phyloP scores from a whole-genome alignment of 768 basidiomycete genomes.

The Suillus hirtellus region DNA sequence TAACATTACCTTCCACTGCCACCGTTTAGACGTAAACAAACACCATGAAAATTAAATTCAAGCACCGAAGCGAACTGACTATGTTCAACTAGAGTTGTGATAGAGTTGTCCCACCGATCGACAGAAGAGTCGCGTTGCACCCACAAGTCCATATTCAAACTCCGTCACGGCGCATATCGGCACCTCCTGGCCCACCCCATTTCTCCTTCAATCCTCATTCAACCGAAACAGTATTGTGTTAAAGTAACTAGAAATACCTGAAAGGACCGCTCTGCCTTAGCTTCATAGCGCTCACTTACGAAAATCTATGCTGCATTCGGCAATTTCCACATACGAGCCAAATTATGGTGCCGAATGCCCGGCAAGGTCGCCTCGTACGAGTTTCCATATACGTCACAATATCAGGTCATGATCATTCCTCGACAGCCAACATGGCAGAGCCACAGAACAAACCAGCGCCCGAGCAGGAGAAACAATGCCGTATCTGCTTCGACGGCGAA shows the following conservation, averaged over 20 bases:
- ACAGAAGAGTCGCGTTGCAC: no score
- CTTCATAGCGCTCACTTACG: background rate
- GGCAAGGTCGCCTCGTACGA: background rate
- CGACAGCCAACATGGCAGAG: conserved; percentile 5
- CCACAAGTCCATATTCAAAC: no score
- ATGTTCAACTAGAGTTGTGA: background rate
- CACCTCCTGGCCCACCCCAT: no score
- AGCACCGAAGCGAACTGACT: conserved; percentile 6
- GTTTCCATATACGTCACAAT: background rate
- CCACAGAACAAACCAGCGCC: conserved; percentile 11
- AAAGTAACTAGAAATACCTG: no score
- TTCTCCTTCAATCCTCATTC: no score
- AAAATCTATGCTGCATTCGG: conserved; percentile 1
- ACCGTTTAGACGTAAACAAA: background rate
- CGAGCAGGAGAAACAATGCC: conserved; percentile 64
- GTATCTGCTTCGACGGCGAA: conserved; percentile 78
- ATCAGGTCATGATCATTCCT: background rate
- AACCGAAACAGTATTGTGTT: no score
- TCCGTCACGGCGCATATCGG: no score
- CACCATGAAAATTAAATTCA: background rate
- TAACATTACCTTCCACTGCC: background rate
- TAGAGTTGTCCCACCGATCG: background rate
- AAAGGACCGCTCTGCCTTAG: no score
- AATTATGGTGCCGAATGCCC: background rate
- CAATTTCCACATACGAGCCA: background rate